These are phyloP conservation scores for Fraxinus nigra DNA, from an alignment of 305 asterid species.

Conservation along the genomic window DNA sequence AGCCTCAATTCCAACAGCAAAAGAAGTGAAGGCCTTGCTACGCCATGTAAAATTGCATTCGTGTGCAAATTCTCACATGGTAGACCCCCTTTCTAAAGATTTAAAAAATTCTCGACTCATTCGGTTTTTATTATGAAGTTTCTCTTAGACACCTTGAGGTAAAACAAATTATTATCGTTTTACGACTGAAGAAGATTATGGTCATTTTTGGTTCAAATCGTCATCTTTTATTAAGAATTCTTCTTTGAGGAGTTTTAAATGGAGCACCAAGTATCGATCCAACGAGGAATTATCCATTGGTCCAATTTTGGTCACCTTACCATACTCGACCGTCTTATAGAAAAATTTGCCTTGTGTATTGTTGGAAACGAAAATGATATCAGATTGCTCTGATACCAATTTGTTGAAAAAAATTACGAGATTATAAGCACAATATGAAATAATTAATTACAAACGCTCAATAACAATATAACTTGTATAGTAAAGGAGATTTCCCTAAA, in stretches of 20 bases:
- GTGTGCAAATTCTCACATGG: neutral
- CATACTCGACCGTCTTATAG: neutral
- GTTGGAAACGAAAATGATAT: too few species aligned
- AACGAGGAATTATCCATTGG: neutral
- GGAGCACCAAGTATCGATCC: neutral
- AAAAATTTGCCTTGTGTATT: neutral
- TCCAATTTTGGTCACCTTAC: neutral
- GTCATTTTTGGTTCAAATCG: neutral
- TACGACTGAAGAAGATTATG: neutral
- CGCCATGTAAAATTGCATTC: neutral
- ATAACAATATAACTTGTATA: too few species aligned
- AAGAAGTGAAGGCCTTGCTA: neutral
- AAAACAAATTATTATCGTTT: neutral
- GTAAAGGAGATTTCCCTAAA: too few species aligned
- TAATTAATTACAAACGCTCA: too few species aligned
- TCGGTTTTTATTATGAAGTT: too few species aligned
- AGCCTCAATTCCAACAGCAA: neutral
- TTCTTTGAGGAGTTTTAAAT: neutral
- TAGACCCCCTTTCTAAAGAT: too few species aligned
- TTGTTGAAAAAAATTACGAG: too few species aligned
- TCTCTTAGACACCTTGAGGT: neutral
- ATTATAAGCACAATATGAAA: too few species aligned
- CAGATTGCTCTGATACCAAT: too few species aligned
- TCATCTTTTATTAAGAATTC: neutral
- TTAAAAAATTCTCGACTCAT: too few species aligned